Evolutionary conservation across 2,329 filamentous ascomycete genomes (phyloP).

Genomic region (Didymella glomerata): DNA sequence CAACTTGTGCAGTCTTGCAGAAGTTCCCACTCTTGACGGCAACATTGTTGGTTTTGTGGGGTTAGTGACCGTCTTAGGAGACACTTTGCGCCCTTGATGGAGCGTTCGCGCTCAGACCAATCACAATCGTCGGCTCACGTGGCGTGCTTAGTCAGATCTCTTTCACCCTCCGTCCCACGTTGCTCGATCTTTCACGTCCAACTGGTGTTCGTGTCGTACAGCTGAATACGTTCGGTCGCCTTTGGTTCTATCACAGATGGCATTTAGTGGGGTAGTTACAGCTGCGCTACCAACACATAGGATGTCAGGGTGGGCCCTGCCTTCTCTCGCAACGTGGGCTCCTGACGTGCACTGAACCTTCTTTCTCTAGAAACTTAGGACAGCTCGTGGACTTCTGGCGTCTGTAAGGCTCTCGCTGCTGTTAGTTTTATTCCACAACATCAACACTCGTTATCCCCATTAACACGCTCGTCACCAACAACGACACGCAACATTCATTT

Average conservation of each 20-base stretch:
- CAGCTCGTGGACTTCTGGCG: too few relatives aligned
- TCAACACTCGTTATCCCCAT: not conserved
- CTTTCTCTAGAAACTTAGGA: not conserved
- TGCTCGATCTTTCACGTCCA: not conserved
- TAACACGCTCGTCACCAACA: not conserved
- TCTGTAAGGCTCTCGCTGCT: not conserved
- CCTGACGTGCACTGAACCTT: not conserved
- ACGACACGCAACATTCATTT: not conserved
- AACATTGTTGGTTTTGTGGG: conserved; percentile 15
- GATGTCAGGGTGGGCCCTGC: not conserved
- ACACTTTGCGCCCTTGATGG: conserved; percentile 2
- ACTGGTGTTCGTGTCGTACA: not conserved
- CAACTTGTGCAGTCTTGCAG: conserved; percentile 1
- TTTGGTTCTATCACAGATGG: too few relatives aligned
- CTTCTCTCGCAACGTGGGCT: not conserved
- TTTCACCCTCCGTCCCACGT: too few relatives aligned
- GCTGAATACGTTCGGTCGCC: not conserved
- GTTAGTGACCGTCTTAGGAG: conserved; percentile 1
- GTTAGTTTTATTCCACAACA: not conserved
- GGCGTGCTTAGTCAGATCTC: conserved; percentile 5
- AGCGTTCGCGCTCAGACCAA: conserved; percentile 8
- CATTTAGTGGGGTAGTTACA: not conserved
- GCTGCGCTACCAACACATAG: not conserved
- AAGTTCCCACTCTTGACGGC: not conserved
- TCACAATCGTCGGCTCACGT: conserved; percentile 7